Percentiles rank a stretch among this genome's conserved stretches.
These are phyloP conservation scores for Harringtonia lauricola DNA, from an alignment of 2,329 filamentous ascomycete genomes.

Conservation along the genomic window DNA sequence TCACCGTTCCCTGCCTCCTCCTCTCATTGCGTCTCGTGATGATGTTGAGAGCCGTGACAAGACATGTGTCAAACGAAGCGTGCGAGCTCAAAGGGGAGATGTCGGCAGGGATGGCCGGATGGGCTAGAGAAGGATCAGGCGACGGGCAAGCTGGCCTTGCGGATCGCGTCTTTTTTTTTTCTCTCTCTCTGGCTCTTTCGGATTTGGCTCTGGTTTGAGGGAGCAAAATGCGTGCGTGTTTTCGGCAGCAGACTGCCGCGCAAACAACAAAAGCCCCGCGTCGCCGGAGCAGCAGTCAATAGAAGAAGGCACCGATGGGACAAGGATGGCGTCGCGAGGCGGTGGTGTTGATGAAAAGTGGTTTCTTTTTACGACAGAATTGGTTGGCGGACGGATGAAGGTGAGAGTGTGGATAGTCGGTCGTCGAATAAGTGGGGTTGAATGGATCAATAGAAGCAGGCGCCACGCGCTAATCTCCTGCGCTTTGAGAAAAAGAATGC, in stretches of 20 bases:
- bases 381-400: conserved; percentile 1
- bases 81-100: not conserved
- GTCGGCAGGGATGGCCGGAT: conserved; percentile 3
- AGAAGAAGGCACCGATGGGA: not conserved
- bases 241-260: too few relatives aligned
- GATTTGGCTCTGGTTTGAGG: too few relatives aligned
- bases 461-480: not conserved
- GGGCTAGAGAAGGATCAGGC: not conserved
- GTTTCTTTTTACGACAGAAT: not conserved
- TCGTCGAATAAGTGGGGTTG: not conserved
- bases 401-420: not conserved
- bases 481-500: not conserved
- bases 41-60: conserved; percentile 16
- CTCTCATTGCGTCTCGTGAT: conserved; percentile 43
- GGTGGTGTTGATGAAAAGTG: not conserved
- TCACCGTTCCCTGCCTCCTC: conserved; percentile 40
- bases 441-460: not conserved
- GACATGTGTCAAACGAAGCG: conserved; percentile 20
- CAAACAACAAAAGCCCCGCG: too few relatives aligned
- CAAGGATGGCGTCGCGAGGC: not conserved
- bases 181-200: too few relatives aligned
- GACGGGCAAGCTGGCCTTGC: too few relatives aligned
- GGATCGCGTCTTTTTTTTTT: too few relatives aligned
- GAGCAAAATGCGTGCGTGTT: too few relatives aligned
- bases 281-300: too few relatives aligned